Percentiles rank a stretch among this genome's conserved stretches.
phyloP scores from a whole-genome alignment of 805 yeast genomes.

The Lachancea thermotolerans region DNA sequence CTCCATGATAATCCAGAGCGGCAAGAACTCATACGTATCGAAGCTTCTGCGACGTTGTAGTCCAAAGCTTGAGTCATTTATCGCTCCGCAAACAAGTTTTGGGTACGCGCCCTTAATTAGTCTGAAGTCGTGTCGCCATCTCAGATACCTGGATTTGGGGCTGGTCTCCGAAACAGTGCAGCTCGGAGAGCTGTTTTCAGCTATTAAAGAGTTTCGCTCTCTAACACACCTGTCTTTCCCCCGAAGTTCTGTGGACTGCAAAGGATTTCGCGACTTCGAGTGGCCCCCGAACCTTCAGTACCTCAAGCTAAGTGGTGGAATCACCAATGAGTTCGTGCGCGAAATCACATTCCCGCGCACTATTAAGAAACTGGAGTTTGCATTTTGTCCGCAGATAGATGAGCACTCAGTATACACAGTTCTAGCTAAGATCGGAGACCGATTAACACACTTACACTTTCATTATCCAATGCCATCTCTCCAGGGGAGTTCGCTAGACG shows the following conservation, averaged over 20 bases:
- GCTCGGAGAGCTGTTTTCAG: slow-evolving; percentile 66
- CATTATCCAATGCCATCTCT: slow-evolving; percentile 87
- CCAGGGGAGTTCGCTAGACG: slow-evolving; percentile 62
- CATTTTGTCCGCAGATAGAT: slow-evolving; percentile 78
- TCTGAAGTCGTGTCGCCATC: slow-evolving; percentile 57
- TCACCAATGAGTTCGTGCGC: slow-evolving; percentile 70
- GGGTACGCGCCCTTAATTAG: slow-evolving; percentile 87
- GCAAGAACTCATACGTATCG: slow-evolving; percentile 86
- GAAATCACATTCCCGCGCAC: slow-evolving; percentile 67
- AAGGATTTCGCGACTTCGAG: slow-evolving; percentile 35
- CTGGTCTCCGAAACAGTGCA: slow-evolving; percentile 88
- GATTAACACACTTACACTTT: slow-evolving; percentile 55
- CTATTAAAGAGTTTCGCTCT: slow-evolving; percentile 54
- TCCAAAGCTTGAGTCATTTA: slow-evolving; percentile 53
- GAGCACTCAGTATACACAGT: slow-evolving; percentile 59
- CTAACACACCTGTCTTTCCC: slow-evolving; percentile 82
- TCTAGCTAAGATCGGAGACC: slow-evolving; percentile 57
- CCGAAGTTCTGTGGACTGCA: slow-evolving; percentile 72
- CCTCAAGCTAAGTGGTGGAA: slow-evolving; percentile 81
- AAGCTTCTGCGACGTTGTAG: slow-evolving; percentile 75
- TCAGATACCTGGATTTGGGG: slow-evolving; percentile 67
- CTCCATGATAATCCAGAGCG: slow-evolving; percentile 76
- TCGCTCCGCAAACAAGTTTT: slow-evolving; percentile 93
- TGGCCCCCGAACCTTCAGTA: slow-evolving; percentile 82
- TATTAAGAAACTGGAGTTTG: slow-evolving; percentile 64